Base-by-base conservation (phyloP, 2,329 filamentous ascomycete genomes). In the Dothistroma septosporum region DNA sequence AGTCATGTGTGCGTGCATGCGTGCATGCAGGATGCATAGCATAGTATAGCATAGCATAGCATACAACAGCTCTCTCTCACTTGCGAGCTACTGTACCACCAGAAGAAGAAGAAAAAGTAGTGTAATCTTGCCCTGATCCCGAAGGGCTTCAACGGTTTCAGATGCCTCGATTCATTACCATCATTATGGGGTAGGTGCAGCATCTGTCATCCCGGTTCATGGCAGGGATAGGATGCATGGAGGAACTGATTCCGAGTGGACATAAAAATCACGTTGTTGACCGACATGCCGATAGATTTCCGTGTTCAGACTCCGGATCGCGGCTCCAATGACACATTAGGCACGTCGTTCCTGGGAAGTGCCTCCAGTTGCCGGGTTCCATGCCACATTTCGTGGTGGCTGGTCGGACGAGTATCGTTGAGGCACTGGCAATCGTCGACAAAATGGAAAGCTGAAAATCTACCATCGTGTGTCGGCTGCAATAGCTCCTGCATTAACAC, bases 251-350 rank as follows among this genome's bases (percentile, higher is more conserved):
- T 63, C 55, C 49, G 55, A 57, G 3, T 56, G 59, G 54, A 48
- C 58, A 60, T 50, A 60, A 47, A 44, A 47, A 44, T 57, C 54
- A 49, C 48, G 37, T 53, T 58, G 53, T 55, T 62, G 63, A 59
- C 52, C 58, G 37, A 37, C 57, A 33, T 57, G 59, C 63, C 60
- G 60, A 62, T 50, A 55, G 53, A 52, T 32, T 24, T 53, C 58
- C 52, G 55, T 46, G 12, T n/a, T 16, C 28, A 22, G 48, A 60
- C 19, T n/a, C 16, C 28, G 21, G 48, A 58, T 35, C 33, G 22
- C 57, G 53, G 59, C 44, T 49, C 48, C 55, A 47, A 61, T 64
- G 60, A 50, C 58, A 62, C 58, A 59, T 62, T 44, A n/a, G 21
- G 22, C 47, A n/a, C 46, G 46, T 21, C 19, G 46, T 48, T 48